Base-by-base conservation (phyloP, 495 filamentous ascomycete genomes). In the Daldinia grandis region DNA sequence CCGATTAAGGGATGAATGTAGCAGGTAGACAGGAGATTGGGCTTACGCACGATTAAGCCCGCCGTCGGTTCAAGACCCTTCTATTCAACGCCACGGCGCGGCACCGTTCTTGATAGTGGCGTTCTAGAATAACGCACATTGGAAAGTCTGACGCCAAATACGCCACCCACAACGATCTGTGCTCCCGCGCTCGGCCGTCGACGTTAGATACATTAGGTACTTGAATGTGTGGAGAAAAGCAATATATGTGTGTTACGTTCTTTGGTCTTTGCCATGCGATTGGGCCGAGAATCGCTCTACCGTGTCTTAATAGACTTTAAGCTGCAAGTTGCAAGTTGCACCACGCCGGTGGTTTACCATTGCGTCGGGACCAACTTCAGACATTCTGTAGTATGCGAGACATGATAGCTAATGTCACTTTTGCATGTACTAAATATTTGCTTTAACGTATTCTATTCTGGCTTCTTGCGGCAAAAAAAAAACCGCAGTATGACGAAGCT, bases 361-460 rank as follows among this genome's bases (percentile, higher is more conserved):
- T n/a, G 14, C 25, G 54, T 35, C 19, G 49, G 47, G 42, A 19
- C 63, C 12, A 25, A 49, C 17, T 55, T 10, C 17, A 54, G 15
- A 12, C 24, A 44, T 58, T 33, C 28, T 31, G 50, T 63, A 42
- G n/a, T 17, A 54, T 21, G 5, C 12, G 14, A 30, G 40, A 47
- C 53, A 59, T 4, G 2, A 58, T 58, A n/a, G n/a, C n/a, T n/a
- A 17, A 37, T 17, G 59, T 59, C 33, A 58, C 33, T 9, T 9
- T n/a, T 63, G 42, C 44, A 57, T 37, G 28, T 30, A 38, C 3
- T 17, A 25, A 17, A 55, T 44, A 24, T 66, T 44, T 30, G 31
- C 35, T 21, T 71, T 35, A 54, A 66, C 54, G 31, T 58, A 71
- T 66, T 66, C 40, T 62, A 66, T 66, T 66, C 15, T 14, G 61